Evolutionary conservation across 2,329 filamentous ascomycete species (phyloP).

Genomic region (Acrocalymma vagum): DNA sequence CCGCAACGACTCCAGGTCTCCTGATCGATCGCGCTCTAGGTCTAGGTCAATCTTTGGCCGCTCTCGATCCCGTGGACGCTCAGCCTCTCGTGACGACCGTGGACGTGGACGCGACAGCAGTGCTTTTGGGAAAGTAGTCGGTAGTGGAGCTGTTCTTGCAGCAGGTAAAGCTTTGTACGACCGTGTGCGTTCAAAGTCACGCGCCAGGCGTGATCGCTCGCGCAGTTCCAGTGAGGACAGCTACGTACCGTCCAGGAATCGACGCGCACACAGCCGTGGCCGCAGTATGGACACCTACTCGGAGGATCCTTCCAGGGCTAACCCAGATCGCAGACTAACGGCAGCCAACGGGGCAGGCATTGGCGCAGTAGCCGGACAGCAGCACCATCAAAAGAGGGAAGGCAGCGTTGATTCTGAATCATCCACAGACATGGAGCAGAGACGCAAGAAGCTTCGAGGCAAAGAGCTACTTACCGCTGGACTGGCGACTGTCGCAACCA

Average conservation of each 20-base stretch:
- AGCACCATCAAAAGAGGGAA: slow-evolving; percentile 25
- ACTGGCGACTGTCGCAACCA: slow-evolving; percentile 72
- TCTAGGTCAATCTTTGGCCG: slow-evolving; percentile 54
- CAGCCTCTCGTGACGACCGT: slow-evolving; percentile 52
- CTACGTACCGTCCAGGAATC: slow-evolving; percentile 58
- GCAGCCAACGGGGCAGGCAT: slow-evolving; percentile 45
- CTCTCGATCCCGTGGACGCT: slow-evolving; percentile 64
- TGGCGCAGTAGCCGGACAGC: slow-evolving; percentile 39
- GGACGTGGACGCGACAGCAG: slow-evolving; percentile 54
- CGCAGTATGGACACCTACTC: slow-evolving; percentile 55
- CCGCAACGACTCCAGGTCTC: slow-evolving; percentile 49
- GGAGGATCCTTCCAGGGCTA: slow-evolving; percentile 44
- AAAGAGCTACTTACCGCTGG: slow-evolving; percentile 73
- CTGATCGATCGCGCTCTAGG: slow-evolving; percentile 69
- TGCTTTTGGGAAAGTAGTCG: slow-evolving; percentile 55
- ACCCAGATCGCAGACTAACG: slow-evolving; percentile 49
- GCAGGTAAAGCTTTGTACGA: slow-evolving; percentile 63
- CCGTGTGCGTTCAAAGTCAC: slow-evolving; percentile 63
- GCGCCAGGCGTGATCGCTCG: slow-evolving; percentile 55
- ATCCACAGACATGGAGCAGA: slow-evolving; percentile 69
- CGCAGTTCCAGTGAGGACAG: slow-evolving; percentile 58
- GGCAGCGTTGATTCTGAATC: slow-evolving; percentile 55
- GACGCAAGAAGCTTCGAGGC: slow-evolving; percentile 70
- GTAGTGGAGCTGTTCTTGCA: slow-evolving; percentile 58
- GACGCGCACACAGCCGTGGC: slow-evolving; percentile 43